Evolutionary conservation across 176 grass and related monocot species (phyloP).

Genomic region (Thinopyrum elongatum): DNA sequence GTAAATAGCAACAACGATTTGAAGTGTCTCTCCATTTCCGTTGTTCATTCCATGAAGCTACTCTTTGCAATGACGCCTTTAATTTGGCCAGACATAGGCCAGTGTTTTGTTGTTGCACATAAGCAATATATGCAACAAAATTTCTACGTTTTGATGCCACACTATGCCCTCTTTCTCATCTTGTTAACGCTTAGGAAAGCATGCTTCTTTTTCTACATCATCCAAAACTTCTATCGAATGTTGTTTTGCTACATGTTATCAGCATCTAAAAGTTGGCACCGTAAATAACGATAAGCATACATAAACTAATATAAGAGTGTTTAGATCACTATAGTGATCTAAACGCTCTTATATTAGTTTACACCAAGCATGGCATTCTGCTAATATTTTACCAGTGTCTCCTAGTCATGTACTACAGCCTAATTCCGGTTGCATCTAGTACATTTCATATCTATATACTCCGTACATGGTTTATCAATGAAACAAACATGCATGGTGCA

Average conservation of each 20-base stretch:
- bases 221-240: not conserved
- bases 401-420: not conserved
- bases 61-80: not conserved
- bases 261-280: not conserved
- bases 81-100: not conserved
- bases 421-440: not conserved
- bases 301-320: not conserved
- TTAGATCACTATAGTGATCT: no score
- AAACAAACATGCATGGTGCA: not conserved
- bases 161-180: not conserved
- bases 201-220: conserved; percentile 3
- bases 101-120: not conserved
- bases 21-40: not conserved
- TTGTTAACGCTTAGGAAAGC: not conserved
- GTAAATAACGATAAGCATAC: not conserved
- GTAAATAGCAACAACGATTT: not conserved
- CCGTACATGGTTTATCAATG: not conserved
- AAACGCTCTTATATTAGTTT: no score
- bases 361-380: not conserved
- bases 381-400: not conserved
- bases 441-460: not conserved
- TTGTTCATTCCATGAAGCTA: not conserved
- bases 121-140: not conserved
- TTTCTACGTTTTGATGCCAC: not conserved
- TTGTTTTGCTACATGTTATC: not conserved